Percentiles rank a stretch among this genome's conserved stretches.
phyloP scores from a whole-genome alignment of 495 filamentous ascomycete species.

The Hypoxylon fuscum region DNA sequence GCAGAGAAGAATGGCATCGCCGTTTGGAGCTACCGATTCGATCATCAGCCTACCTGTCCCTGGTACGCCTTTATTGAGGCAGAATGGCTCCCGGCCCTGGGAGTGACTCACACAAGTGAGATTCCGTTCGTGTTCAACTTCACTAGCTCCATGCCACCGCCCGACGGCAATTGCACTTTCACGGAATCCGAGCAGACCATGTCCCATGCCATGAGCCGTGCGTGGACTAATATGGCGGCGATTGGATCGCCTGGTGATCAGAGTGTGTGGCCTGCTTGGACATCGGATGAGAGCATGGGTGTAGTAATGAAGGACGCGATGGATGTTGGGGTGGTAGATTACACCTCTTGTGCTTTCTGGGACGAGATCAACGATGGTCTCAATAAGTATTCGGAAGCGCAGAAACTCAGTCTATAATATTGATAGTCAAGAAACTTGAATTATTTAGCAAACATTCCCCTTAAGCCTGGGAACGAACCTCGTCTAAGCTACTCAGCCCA shows the following conservation, averaged over 20 bases:
- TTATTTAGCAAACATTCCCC: too few relatives aligned
- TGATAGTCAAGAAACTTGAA: too few relatives aligned
- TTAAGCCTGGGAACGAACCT: too few relatives aligned
- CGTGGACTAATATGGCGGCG: slow-evolving; percentile 53
- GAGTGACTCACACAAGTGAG: slow-evolving; percentile 50
- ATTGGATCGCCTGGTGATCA: slow-evolving; percentile 39
- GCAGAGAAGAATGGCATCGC: slow-evolving; percentile 40
- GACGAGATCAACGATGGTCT: slow-evolving; percentile 35
- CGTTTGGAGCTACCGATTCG: slow-evolving; percentile 49
- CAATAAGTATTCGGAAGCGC: slow-evolving; percentile 21
- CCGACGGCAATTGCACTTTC: slow-evolving; percentile 45
- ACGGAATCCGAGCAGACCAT: slow-evolving; percentile 42
- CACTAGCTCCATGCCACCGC: slow-evolving; percentile 37
- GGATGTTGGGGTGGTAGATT: slow-evolving; percentile 43
- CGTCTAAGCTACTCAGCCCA: too few relatives aligned
- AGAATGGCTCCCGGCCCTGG: slow-evolving; percentile 28
- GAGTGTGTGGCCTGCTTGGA: slow-evolving; percentile 44
- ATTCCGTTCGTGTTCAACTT: slow-evolving; percentile 56
- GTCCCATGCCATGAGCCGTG: slow-evolving; percentile 45
- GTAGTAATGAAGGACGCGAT: slow-evolving; percentile 43
- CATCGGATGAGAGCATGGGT: slow-evolving; percentile 32
- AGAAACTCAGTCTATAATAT: too few relatives aligned
- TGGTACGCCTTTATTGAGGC: slow-evolving; percentile 37
- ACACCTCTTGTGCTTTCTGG: slow-evolving; percentile 47
- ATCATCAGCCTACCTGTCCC: slow-evolving; percentile 47